Percentiles rank a stretch among this genome's conserved stretches.
These are phyloP conservation scores for Colletotrichum aenigma DNA, from an alignment of 2,329 filamentous ascomycete species.

Conservation along the genomic window DNA sequence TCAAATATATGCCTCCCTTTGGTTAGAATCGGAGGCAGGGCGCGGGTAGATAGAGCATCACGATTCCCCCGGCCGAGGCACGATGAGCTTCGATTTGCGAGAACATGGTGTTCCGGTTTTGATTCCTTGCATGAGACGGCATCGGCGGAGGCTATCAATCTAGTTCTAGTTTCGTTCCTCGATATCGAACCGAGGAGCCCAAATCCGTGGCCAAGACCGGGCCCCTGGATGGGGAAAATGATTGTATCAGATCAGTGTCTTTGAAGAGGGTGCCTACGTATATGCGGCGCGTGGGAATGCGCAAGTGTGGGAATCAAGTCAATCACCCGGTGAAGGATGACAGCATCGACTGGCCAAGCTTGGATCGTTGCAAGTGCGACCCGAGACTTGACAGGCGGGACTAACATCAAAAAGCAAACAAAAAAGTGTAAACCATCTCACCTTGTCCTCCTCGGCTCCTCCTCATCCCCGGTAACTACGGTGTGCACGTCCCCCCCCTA, in stretches of 20 bases:
- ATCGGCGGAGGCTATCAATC: not conserved
- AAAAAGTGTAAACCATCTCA: conserved; percentile 4
- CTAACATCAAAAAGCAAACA: not conserved
- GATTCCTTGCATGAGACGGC: not conserved
- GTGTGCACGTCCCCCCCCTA: conserved; percentile 2
- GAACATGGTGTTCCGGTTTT: not conserved
- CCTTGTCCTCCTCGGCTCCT: not conserved
- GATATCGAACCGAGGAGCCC: not conserved
- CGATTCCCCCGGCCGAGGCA: not conserved
- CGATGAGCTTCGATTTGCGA: not conserved
- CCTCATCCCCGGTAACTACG: not conserved
- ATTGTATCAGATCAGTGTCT: not conserved
- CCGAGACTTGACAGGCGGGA: not conserved
- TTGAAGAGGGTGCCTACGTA: not conserved
- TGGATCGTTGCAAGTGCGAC: not conserved
- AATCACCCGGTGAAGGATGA: not conserved
- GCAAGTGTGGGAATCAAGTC: not conserved
- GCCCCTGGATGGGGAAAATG: conserved; percentile 1
- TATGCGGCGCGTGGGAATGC: not conserved
- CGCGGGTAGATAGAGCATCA: conserved; percentile 7
- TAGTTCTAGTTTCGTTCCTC: not conserved
- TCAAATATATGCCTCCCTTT: conserved; percentile 8
- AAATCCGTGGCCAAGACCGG: not conserved
- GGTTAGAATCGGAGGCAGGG: conserved; percentile 7
- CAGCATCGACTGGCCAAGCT: not conserved